A percentile compares a stretch with the other conserved stretches of the same genome.
Evolutionary conservation across 805 yeast genomes (phyloP).

Genomic region (Saturnispora halmiae): DNA sequence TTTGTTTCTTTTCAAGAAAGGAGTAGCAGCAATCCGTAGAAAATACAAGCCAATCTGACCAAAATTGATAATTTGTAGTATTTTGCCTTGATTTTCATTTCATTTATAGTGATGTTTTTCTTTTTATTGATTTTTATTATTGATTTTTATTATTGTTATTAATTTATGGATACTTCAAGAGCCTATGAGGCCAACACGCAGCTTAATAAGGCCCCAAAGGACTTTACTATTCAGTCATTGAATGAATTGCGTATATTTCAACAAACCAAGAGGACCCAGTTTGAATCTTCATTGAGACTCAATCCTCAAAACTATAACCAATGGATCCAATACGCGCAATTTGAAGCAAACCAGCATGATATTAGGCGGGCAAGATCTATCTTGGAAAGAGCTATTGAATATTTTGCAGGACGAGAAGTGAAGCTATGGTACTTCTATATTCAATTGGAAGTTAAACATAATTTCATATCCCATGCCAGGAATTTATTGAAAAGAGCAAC

Average conservation of each 20-base stretch:
- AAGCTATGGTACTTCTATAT: slow-evolving; percentile 83
- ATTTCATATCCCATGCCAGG: slow-evolving; percentile 80
- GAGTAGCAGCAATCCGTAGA: not conserved
- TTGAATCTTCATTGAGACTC: slow-evolving; percentile 77
- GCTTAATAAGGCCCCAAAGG: slow-evolving; percentile 24
- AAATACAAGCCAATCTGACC: too few species aligned
- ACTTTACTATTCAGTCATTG: slow-evolving; percentile 52
- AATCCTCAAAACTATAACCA: slow-evolving; percentile 76
- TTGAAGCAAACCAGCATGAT: slow-evolving; percentile 78
- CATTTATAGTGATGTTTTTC: not conserved
- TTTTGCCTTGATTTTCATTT: not conserved
- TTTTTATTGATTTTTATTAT: too few species aligned
- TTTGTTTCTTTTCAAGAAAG: too few species aligned
- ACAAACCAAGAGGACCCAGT: slow-evolving; percentile 68
- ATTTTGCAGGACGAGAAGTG: slow-evolving; percentile 40
- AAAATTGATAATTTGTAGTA: too few species aligned
- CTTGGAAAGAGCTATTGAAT: slow-evolving; percentile 75
- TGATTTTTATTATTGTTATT: too few species aligned
- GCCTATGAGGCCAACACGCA: slow-evolving; percentile 7
- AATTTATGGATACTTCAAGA: slow-evolving; percentile 2
- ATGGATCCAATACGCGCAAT: slow-evolving; percentile 87
- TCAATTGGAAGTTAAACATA: slow-evolving; percentile 61
- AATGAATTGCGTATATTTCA: slow-evolving; percentile 77
- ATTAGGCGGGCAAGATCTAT: slow-evolving; percentile 73
- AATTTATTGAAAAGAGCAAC: slow-evolving; percentile 76